phyloP scores from a whole-genome alignment of 2,329 filamentous ascomycete genomes.

The Fusarium ramigenum region DNA sequence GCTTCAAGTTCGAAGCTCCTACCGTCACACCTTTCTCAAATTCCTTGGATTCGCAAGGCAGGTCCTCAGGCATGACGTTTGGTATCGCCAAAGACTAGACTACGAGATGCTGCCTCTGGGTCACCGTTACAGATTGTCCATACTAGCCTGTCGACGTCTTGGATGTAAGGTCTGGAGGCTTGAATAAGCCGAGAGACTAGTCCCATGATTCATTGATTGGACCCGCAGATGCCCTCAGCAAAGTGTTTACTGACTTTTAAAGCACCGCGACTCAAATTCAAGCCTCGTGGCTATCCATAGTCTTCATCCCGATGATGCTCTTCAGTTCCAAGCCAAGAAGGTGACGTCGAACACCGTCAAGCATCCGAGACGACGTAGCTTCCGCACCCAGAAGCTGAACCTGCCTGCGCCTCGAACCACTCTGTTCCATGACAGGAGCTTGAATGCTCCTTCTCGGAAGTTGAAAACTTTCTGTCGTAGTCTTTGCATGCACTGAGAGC shows the following conservation, averaged over 20 bases:
- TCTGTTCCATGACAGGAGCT: background rate
- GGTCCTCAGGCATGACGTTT: background rate
- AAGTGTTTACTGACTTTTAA: background rate
- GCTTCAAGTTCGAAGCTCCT: background rate
- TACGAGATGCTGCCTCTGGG: background rate
- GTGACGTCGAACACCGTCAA: background rate
- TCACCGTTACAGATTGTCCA: too few species aligned
- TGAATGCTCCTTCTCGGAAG: background rate
- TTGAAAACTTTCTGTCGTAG: background rate
- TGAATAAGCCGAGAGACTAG: too few species aligned
- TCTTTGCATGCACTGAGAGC: background rate
- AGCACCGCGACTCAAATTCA: background rate
- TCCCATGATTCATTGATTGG: background rate
- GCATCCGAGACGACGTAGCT: background rate
- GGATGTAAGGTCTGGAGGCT: background rate
- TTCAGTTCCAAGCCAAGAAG: background rate
- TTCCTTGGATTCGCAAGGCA: background rate
- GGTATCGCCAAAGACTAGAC: background rate
- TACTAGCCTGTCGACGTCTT: background rate
- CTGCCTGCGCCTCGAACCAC: accelerated
- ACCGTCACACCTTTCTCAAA: background rate
- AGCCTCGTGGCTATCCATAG: background rate
- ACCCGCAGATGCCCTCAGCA: background rate
- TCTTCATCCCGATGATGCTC: background rate
- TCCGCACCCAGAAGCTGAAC: background rate